Base-by-base conservation (phyloP, 2,329 filamentous ascomycete genomes). In the Ophiostoma piceae region DNA sequence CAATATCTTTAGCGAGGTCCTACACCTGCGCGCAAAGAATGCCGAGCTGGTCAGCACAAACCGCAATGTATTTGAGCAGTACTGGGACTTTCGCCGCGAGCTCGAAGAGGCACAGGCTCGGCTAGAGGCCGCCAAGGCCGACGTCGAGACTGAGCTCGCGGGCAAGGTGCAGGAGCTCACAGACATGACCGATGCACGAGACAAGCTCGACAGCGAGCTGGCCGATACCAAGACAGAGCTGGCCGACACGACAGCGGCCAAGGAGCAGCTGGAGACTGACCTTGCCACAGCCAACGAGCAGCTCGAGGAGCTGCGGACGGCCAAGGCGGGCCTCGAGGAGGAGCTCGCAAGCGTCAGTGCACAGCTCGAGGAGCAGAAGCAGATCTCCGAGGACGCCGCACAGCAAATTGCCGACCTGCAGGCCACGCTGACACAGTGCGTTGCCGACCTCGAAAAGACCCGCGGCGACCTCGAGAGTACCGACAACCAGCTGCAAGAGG, bases 41-140 rank as follows among this genome's bases (percentile, higher is more conserved):
- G 73, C 74, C 69, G 75, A 76, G 62, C 75, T 79, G 16, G 70
- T 74, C 39, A 75, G 71, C 60, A 75, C 77, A 1, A 75, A 77
- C 68, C 76, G 76, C 57, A 76, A 76, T 29, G 73, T 77, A 5
- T 72, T 79, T 26, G 77, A 79, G 67, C 75, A 78, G 72, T 79
- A 79, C 73, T 77, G 76, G 66, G 73, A 74, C 26, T 78, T 77
- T 68, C 74, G 77, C 14, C 76, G 75, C 43, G 77, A 78, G 26
- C 74, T 78, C 70, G 77, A 79, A 51, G 74, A 72, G 8, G 71
- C 73, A 32, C 75, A 76, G 72, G 71, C 68, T 9, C 71, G 71
- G 47, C 73, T 78, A 9, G 72, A 73, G 47, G 70, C 72, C 26
- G 75, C 75, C 70, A 76, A 76, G 74, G 54, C 68, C 26, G 74